Evolutionary conservation across 2,329 filamentous ascomycete species (phyloP).

Genomic region (Tolypocladium capitatum): DNA sequence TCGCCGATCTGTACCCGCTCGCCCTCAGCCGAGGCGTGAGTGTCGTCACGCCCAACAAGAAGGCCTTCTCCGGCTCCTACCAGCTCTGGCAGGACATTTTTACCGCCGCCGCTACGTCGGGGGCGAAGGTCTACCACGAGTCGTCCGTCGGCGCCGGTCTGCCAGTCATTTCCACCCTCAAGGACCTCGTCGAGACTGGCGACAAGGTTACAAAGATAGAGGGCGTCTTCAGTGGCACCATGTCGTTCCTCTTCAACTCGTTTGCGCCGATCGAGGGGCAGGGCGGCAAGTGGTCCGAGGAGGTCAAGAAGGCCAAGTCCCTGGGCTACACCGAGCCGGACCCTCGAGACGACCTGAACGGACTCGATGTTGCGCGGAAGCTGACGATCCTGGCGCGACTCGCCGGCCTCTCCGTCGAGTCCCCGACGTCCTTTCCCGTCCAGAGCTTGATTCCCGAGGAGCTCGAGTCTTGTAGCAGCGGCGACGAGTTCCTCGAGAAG

Average conservation of each 20-base stretch:
- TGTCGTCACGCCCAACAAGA: conserved; percentile 96
- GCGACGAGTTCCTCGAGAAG: conserved; percentile 73
- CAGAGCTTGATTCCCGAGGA: conserved; percentile 85
- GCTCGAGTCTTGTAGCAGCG: conserved; percentile 61
- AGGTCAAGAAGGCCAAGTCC: conserved; percentile 84
- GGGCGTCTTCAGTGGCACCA: conserved; percentile 93
- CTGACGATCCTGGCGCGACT: conserved; percentile 86
- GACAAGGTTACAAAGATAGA: conserved; percentile 87
- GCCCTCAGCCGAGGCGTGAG: conserved; percentile 74
- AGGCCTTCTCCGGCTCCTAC: conserved; percentile 77
- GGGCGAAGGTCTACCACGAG: conserved; percentile 86
- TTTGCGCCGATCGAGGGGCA: conserved; percentile 69
- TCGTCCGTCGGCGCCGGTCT: conserved; percentile 87
- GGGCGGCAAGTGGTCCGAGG: conserved; percentile 77
- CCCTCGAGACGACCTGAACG: conserved; percentile 75
- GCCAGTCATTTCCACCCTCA: conserved; percentile 84
- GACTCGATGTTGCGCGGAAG: conserved; percentile 86
- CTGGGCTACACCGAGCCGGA: conserved; percentile 88
- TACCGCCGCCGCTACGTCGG: conserved; percentile 50
- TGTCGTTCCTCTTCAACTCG: conserved; percentile 96
- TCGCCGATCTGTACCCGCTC: conserved; percentile 71
- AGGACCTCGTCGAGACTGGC: conserved; percentile 87
- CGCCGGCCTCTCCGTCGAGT: conserved; percentile 67
- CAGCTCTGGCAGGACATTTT: conserved; percentile 84
- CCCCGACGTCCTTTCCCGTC: conserved; percentile 81